Base-by-base conservation (phyloP, 2,329 filamentous ascomycete species). In the Juglanconis oblonga region DNA sequence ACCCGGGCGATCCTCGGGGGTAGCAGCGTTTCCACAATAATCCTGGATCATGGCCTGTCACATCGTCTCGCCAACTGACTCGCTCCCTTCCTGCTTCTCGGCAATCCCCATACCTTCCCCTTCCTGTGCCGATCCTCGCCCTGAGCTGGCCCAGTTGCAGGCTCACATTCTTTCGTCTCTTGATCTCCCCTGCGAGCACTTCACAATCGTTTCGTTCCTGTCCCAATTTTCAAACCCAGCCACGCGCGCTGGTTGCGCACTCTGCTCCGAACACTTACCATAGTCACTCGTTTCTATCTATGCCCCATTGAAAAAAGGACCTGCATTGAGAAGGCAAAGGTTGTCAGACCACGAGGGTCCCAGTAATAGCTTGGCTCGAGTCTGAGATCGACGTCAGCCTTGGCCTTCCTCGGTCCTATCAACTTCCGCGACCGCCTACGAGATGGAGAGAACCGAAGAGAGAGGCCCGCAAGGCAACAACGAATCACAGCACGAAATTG, bases 221-320 rank as follows among this genome's bases (percentile, higher is more conserved):
- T 45, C 44, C 13, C 14, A 47, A 24, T 47, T 8, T 48, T 48
- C 31, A 33, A 31, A 47, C 32, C 11, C 36, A 48, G 49, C 49
- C 48, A 17, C 17, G 55, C 55, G 55, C 49, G 49, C 56, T 58
- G 56, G 55, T 42, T 58, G 56, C 56, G 56, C 49, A 51, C 29
- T 40, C 4, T 52, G 17, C 13, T 52, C 24, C 29, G 36, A 35
- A 52, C 17, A n/a, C 32, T 51, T 44, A 47, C 49, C 32, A 47
- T 38, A 58, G 56, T 52, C 49, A 52, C 40, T 58, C 49, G 17
- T 53, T 58, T 52, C 8, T 32, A 33, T 8, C 24, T n/a, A 24
- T 17, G 11, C 9, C 44, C 38, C n/a, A 5, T 40, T 40, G 38
- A 13, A 14, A 4, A n/a, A n/a, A n/a, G 10, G 38, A 40, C 38